A percentile compares a stretch with the other conserved stretches of the same genome.
Conservation (phyloP, 805 yeast species). For the Suhomyces tanzawaensis region DNA sequence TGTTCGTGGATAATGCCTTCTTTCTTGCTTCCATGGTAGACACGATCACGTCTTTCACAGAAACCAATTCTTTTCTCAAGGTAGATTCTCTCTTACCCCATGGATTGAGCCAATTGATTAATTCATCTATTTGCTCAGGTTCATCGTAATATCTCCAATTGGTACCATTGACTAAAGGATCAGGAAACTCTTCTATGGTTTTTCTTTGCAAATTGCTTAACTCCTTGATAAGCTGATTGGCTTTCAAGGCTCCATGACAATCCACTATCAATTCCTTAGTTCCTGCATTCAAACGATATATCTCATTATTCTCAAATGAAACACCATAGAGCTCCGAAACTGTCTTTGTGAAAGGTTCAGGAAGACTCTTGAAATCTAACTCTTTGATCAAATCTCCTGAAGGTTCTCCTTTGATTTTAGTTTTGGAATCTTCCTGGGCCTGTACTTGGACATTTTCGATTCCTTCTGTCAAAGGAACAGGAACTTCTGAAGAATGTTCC, state of each 20-base stretch:
- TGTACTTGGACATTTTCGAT: no score
- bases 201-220: constrained; percentile 52
- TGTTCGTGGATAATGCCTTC: constrained; percentile 48
- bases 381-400: neutral
- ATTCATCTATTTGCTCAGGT: constrained; percentile 51
- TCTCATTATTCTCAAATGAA: constrained; percentile 21
- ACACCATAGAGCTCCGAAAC: constrained; percentile 30
- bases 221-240: constrained; percentile 5
- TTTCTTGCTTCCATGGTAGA: constrained; percentile 59
- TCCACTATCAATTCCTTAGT: constrained; percentile 29
- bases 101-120: constrained; percentile 67
- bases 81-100: constrained; percentile 73
- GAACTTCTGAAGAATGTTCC: no score
- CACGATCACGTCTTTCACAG: constrained; percentile 50
- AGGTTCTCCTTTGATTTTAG: neutral
- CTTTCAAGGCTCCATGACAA: constrained; percentile 29
- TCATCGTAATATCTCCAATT: constrained; percentile 75
- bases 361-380: constrained; percentile 24
- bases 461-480: neutral
- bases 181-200: constrained; percentile 63
- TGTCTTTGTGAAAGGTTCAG: constrained; percentile 19
- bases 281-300: constrained; percentile 8
- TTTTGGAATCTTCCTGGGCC: neutral
- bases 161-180: constrained; percentile 46
- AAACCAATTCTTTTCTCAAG: constrained; percentile 58